Base-by-base conservation (phyloP, 2,329 filamentous ascomycete genomes). In the Triangularia verruculosa region DNA sequence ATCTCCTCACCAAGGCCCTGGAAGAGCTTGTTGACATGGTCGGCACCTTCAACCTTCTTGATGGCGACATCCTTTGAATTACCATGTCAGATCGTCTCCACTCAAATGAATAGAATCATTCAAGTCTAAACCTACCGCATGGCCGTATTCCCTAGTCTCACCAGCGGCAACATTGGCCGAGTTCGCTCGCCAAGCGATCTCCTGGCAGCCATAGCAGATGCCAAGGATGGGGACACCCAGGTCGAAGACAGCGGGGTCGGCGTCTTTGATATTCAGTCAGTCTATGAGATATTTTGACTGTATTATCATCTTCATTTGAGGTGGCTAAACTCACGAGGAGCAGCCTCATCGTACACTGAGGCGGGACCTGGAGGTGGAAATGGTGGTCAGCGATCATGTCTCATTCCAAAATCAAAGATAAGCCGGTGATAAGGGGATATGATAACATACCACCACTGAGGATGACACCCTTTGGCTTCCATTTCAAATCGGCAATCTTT, bases 391-490 rank as follows among this genome's bases (percentile, higher is more conserved):
- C 59, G 17, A 43, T 60, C 24, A n/a, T 17, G 4, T n/a, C 20
- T 56, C 62, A 47, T 39, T 61, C 57, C 58, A 24, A 28, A 59
- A 17, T 54, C 47, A 57, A 72, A 47, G 39, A 47, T 47, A 17
- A 47, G 39, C 39, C 39, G 4, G 8, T 39, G 39, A 47, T 47
- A 47, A 47, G 39, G 39, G 17, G 39, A n/a, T 47, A 47, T 47
- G n/a, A 47, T 47, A 47, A 47, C 39, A 47, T 47, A 47, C 78
- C 79, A 62, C 79, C 80, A 27, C 74, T 76, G 11, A 93, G 80
- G 62, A 96, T 90, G 68, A 98, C 87, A 70, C 93, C 94, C 74
- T 89, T 90, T 20, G 94, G 94, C 74, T 87, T 92, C 82, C 85
- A 96, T 55, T 82, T 74, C 32, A 97, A 83, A 62, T 95, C 91